A percentile compares a stretch with the other conserved stretches of the same genome.
phyloP scores from a whole-genome alignment of 73 alveolate species.

The Blepharisma japonicum region DNA sequence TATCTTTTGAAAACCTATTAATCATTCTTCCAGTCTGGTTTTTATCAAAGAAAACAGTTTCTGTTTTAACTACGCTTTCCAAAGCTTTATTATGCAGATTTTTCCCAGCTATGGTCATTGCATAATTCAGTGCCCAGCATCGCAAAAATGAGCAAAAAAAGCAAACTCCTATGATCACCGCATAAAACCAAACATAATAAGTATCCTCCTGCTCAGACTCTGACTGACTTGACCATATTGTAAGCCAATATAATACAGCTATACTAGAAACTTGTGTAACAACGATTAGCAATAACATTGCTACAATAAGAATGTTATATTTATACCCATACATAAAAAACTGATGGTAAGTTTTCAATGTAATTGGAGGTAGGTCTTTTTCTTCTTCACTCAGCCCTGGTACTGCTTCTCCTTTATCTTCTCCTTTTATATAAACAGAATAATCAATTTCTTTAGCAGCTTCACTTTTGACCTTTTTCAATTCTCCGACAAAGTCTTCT shows the following conservation, averaged over 20 bases:
- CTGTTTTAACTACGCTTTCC: not conserved
- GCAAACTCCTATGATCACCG: not conserved
- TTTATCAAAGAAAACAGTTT: constrained; percentile 73
- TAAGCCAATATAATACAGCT: not conserved
- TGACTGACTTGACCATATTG: not conserved
- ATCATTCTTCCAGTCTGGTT: constrained; percentile 89
- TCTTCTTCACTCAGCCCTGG: not conserved
- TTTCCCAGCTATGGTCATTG: not conserved
- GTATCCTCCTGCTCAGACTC: not conserved
- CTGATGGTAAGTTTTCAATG: not conserved
- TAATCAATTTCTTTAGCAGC: not conserved
- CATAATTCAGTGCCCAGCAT: not conserved
- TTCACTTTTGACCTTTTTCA: not conserved
- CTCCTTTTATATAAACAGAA: not conserved
- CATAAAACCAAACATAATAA: not conserved
- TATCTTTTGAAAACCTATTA: constrained; percentile 72
- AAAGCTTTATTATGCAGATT: constrained; percentile 4
- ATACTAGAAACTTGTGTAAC: not conserved
- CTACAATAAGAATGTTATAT: not conserved
- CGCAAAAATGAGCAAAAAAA: not conserved
- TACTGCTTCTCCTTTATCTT: not conserved
- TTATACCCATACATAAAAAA: constrained; percentile 5
- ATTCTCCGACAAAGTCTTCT: not conserved
- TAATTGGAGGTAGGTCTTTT: not conserved
- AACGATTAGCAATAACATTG: not conserved